Evolutionary conservation across 2,329 filamentous ascomycete species (phyloP).

Genomic region (Phyllosticta citriasiana): DNA sequence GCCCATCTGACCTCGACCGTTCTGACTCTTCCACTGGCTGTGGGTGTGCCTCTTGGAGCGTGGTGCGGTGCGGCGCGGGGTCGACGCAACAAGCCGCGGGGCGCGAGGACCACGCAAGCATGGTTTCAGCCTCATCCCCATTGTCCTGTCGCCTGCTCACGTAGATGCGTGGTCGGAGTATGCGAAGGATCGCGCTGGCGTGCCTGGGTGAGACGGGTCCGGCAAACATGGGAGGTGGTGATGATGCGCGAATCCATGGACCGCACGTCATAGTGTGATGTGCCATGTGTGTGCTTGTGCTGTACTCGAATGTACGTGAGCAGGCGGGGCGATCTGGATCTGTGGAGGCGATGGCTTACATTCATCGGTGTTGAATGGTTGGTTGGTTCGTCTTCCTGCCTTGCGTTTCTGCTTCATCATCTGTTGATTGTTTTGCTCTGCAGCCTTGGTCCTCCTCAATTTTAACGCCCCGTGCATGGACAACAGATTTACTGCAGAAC

Average conservation of each 20-base stretch:
- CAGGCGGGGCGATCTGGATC: neutral
- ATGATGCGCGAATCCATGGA: neutral
- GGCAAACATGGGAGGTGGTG: neutral
- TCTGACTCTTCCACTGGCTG: neutral
- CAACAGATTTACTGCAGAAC: too few relatives aligned
- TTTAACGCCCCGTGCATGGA: too few relatives aligned
- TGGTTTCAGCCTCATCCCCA: neutral
- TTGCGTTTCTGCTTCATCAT: too few relatives aligned
- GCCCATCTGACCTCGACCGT: neutral
- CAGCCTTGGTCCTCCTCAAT: too few relatives aligned
- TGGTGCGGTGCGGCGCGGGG: neutral
- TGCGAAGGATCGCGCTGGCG: too few relatives aligned
- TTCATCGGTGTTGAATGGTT: neutral
- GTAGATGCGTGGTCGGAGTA: too few relatives aligned
- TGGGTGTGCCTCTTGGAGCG: neutral
- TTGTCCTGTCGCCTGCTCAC: too few relatives aligned
- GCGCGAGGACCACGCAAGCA: neutral
- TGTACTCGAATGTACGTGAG: neutral
- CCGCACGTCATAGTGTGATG: neutral
- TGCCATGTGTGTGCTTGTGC: neutral
- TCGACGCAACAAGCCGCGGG: neutral
- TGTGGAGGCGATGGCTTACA: neutral
- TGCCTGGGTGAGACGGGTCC: neutral
- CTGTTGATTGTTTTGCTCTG: too few relatives aligned
- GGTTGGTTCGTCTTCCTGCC: too few relatives aligned